A percentile compares a stretch with the other conserved stretches of the same genome.
phyloP scores from a whole-genome alignment of 345 rosid genomes.

The Euphorbia pulcherrima region DNA sequence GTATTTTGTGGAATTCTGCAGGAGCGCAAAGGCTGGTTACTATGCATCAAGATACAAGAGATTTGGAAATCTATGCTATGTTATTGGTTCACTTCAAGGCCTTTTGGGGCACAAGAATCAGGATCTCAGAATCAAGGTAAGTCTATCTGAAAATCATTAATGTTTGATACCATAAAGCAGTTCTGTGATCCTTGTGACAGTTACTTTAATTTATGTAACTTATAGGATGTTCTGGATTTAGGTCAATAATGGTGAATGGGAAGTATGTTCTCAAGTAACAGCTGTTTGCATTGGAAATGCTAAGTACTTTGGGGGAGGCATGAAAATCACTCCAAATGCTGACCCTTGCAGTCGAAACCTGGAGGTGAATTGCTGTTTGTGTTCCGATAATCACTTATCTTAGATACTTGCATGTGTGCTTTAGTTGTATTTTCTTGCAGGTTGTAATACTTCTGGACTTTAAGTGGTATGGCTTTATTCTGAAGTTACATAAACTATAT shows the following conservation, averaged over 20 bases:
- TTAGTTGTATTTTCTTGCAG: slow-evolving; percentile 38
- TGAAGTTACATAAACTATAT: slow-evolving; percentile 70
- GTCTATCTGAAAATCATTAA: slow-evolving; percentile 6
- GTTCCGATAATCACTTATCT: background rate
- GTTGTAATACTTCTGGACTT: slow-evolving; percentile 89
- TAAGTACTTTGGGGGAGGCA: slow-evolving; percentile 94
- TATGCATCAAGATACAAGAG: slow-evolving; percentile 87
- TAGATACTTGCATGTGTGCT: slow-evolving; percentile 6
- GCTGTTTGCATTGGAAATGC: slow-evolving; percentile 94
- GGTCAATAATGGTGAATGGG: slow-evolving; percentile 89
- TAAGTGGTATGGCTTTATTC: slow-evolving; percentile 83
- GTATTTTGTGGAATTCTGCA: slow-evolving; percentile 31
- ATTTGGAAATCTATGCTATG: slow-evolving; percentile 80
- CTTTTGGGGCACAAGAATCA: slow-evolving; percentile 76
- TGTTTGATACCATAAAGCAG: background rate
- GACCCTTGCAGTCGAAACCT: slow-evolving; percentile 69
- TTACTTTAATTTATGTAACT: slow-evolving; percentile 7
- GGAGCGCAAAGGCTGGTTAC: slow-evolving; percentile 97
- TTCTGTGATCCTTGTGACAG: slow-evolving; percentile 3
- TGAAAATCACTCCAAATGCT: slow-evolving; percentile 95
- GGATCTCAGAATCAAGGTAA: slow-evolving; percentile 73
- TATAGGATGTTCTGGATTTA: slow-evolving; percentile 22
- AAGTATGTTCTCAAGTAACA: slow-evolving; percentile 63
- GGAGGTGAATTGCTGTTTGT: slow-evolving; percentile 48
- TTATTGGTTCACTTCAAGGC: slow-evolving; percentile 82